These are phyloP conservation scores for Saccharomyces cerevisiae DNA, from an alignment of 805 yeast species.

Conservation along the genomic window DNA sequence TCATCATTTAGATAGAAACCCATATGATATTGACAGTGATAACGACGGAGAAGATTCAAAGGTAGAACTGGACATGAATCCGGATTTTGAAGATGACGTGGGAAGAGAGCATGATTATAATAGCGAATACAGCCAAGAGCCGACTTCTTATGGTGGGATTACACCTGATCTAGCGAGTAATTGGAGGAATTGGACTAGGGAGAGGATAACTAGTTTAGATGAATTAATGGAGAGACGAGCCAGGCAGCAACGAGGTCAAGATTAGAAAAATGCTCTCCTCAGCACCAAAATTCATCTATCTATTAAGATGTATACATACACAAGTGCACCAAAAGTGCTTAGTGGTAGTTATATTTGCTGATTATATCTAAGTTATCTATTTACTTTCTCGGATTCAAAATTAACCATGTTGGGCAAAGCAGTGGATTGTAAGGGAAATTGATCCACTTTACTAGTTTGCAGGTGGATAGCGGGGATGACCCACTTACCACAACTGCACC, in stretches of 20 bases:
- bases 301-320: neutral
- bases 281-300: neutral
- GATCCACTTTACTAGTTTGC: conserved; percentile 74
- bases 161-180: conserved; percentile 7
- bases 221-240: conserved; percentile 3
- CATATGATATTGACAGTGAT: conserved; percentile 19
- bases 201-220: conserved; percentile 10
- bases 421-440: conserved; percentile 29
- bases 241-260: conserved; percentile 9
- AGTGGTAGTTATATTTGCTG: neutral
- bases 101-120: neutral
- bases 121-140: neutral
- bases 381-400: conserved; percentile 6
- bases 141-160: neutral
- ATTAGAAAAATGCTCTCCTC: neutral
- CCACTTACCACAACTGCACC: conserved; percentile 95
- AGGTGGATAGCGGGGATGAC: conserved; percentile 84
- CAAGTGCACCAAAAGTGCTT: neutral
- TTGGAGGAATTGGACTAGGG: conserved; percentile 5
- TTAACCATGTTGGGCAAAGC: conserved; percentile 21
- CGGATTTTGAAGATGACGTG: conserved; percentile 12
- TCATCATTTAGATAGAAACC: conserved; percentile 14
- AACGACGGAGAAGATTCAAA: conserved; percentile 33
- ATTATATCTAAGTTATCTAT: neutral
- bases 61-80: conserved; percentile 23